phyloP scores from a whole-genome alignment of 352 stramenopile species.

The Phytophthora ramorum region DNA sequence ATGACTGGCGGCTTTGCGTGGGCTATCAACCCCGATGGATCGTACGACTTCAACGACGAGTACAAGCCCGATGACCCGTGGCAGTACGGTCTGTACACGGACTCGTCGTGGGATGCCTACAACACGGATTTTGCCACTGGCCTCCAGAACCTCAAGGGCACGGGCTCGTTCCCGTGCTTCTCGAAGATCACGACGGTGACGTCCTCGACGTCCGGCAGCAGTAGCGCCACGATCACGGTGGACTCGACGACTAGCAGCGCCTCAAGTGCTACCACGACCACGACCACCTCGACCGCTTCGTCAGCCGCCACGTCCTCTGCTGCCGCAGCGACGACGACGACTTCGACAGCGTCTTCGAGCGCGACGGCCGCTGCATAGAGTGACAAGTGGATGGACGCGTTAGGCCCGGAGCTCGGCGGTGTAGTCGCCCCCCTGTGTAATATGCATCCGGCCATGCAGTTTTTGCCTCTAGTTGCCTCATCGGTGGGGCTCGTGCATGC shows the following conservation, averaged over 20 bases:
- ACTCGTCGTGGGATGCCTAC: constrained; percentile 69
- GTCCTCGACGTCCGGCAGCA: constrained; percentile 35
- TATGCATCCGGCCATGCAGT: constrained; percentile 33
- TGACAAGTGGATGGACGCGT: constrained; percentile 11
- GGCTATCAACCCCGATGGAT: constrained; percentile 79
- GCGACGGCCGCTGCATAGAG: constrained; percentile 38
- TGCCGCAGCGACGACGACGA: constrained; percentile 14
- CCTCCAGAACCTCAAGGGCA: constrained; percentile 71
- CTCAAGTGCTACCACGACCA: constrained; percentile 33
- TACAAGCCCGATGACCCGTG: constrained; percentile 67
- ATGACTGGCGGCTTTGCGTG: constrained; percentile 85
- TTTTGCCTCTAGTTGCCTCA: constrained; percentile 31
- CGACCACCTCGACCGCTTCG: constrained; percentile 22
- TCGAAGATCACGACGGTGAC: constrained; percentile 43
- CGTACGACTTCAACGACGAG: constrained; percentile 82
- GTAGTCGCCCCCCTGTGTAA: constrained; percentile 34
- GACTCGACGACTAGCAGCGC: constrained; percentile 30
- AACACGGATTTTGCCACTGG: constrained; percentile 76
- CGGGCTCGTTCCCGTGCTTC: constrained; percentile 78
- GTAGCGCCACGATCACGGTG: constrained; percentile 32
- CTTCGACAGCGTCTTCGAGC: constrained; percentile 24
- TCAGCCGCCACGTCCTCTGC: constrained; percentile 24
- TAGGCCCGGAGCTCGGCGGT: constrained; percentile 21
- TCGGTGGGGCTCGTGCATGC: constrained; percentile 19
- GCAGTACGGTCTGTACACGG: constrained; percentile 79